Evolutionary conservation across 768 basidiomycete species (phyloP).

Genomic region (Tricholoma sp.): DNA sequence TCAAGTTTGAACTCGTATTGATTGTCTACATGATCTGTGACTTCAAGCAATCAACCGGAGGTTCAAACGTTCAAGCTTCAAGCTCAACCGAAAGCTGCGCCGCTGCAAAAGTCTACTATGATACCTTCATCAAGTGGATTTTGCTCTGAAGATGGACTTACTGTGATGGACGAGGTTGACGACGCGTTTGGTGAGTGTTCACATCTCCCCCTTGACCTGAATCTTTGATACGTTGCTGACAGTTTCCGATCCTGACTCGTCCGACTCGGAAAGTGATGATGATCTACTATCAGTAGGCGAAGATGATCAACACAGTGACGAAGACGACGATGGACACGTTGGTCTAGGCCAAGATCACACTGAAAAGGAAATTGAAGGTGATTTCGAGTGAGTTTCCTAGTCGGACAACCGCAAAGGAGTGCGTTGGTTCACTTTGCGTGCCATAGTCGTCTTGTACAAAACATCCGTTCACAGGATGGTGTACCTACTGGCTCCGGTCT

Average conservation of each 20-base stretch:
- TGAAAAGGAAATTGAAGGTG: constrained; percentile 50
- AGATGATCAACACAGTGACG: constrained; percentile 10
- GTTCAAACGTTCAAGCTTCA: too few relatives aligned
- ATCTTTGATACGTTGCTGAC: background rate
- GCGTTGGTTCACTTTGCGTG: background rate
- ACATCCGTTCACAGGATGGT: constrained; percentile 52
- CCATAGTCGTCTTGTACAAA: constrained; percentile 59
- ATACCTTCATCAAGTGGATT: background rate
- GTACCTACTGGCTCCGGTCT: constrained; percentile 37
- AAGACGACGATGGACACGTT: constrained; percentile 12
- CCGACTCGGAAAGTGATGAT: constrained; percentile 7
- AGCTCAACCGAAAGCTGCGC: too few relatives aligned
- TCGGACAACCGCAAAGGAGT: background rate
- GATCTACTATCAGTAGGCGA: background rate
- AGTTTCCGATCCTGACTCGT: constrained; percentile 8
- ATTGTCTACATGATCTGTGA: too few relatives aligned
- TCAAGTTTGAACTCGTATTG: too few relatives aligned
- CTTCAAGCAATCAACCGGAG: too few relatives aligned
- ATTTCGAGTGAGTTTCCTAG: constrained; percentile 44
- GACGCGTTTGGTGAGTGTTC: background rate
- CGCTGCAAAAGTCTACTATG: background rate
- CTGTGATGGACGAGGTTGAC: background rate
- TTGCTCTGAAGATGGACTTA: background rate
- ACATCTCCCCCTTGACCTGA: background rate
- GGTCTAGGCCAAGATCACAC: constrained; percentile 24